Evolutionary conservation across 768 basidiomycete species (phyloP), one percentile per base, ranked within the genome.

Genomic region (Suillus ampliporus): DNA sequence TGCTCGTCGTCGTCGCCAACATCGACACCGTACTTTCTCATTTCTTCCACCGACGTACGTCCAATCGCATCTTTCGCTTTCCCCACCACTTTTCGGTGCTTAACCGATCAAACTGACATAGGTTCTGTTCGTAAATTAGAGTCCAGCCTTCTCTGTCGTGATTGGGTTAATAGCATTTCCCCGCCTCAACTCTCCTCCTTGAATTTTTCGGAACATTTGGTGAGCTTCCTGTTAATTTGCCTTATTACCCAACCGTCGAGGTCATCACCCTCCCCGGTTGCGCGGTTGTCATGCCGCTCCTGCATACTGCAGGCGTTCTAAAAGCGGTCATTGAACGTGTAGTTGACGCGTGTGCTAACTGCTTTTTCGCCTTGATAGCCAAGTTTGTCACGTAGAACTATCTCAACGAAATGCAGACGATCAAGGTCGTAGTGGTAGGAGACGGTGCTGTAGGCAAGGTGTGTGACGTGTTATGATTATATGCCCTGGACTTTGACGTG

Each of bases 381-480:
- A 64, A 66, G 62, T 61, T 59, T 60, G 41, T 58, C 62, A 66
- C 69, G 51, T 67, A 62, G 64, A 63, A 66, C 66, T 44, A 59
- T 54, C 53, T 64, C 64, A 63, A 67, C 61, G 48, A 67, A 65
- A 97, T 97, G 95, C 95, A 97, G 76, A 97, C 95, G 60, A 97
- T 97, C 77, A 97, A 97, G 81, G 96, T 95, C 79, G 95, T 97
- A 74, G 95, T 95, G 61, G 95, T 97, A 68, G 95, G 95, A 74
- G 95, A 97, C 83, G 95, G 95, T 89, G 95, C 95, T 71, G 95
- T 97, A 68, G 95, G 95, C 82, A 97, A 97, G 90, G 95, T 95
- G 74, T 69, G 91, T 80, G 65, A 65, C 64, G 17, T 40, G 31
- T 28, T 34, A 31, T 51, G 3, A 31, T 10, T 47, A 13, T 5